Conservation (phyloP, 1,139 yeast genomes). For the Debaryomyces coudertii region DNA sequence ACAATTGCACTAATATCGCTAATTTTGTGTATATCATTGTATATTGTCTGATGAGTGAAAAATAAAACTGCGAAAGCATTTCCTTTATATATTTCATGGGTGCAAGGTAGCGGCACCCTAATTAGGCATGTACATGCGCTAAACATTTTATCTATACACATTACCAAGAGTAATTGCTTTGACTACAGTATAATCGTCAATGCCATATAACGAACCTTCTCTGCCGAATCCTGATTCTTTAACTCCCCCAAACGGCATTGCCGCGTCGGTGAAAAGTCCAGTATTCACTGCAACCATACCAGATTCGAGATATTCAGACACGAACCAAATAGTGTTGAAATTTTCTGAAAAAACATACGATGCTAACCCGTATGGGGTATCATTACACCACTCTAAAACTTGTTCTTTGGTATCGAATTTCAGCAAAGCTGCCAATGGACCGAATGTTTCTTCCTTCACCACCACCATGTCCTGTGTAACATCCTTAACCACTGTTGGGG, state of each 20-base stretch:
- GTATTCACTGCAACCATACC: conserved; percentile 54
- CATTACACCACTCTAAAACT: conserved; percentile 41
- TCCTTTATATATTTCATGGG: conserved; percentile 6
- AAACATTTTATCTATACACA: conserved; percentile 26
- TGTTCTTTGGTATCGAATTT: conserved; percentile 45
- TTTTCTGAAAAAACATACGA: conserved; percentile 46
- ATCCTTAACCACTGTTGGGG: conserved; percentile 44
- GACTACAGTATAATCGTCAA: conserved; percentile 47
- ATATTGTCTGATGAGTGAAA: background rate
- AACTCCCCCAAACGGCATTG: conserved; percentile 54
- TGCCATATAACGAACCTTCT: conserved; percentile 52
- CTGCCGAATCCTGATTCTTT: conserved; percentile 54
- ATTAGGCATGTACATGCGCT: conserved; percentile 8
- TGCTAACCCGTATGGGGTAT: conserved; percentile 48
- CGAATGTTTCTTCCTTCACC: conserved; percentile 49
- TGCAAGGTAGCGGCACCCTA: conserved; percentile 5
- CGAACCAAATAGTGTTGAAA: conserved; percentile 59
- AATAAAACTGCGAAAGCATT: background rate
- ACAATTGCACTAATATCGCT: background rate
- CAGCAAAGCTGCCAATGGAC: conserved; percentile 49
- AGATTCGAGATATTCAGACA: conserved; percentile 44
- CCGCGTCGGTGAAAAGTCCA: conserved; percentile 50
- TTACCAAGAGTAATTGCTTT: conserved; percentile 46
- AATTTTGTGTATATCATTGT: background rate
- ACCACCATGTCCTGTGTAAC: conserved; percentile 46